These are phyloP conservation scores for Fusarium nygamai DNA, from an alignment of 2,329 filamentous ascomycete species.

Conservation along the genomic window DNA sequence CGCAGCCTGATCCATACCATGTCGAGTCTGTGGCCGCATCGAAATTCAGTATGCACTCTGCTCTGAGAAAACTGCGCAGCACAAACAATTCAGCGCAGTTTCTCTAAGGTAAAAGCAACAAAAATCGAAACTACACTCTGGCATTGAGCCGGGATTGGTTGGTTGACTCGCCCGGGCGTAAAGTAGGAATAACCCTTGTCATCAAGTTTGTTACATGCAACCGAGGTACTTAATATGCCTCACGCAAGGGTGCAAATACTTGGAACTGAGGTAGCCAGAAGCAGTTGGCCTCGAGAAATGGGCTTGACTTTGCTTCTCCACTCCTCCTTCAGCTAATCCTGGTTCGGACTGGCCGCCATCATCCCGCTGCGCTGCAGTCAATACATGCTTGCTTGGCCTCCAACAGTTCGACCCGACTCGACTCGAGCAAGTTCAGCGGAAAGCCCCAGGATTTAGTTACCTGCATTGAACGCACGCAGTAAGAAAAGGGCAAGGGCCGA, in stretches of 20 bases:
- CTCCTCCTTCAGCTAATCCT: conserved; percentile 32
- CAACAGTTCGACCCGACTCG: not conserved
- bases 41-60: not conserved
- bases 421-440: not conserved
- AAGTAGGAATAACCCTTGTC: conserved; percentile 11
- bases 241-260: conserved; percentile 19
- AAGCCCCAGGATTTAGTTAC: not conserved
- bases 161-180: conserved; percentile 6
- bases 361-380: conserved; percentile 20
- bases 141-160: conserved; percentile 20
- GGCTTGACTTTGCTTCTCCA: conserved; percentile 25
- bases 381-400: not conserved
- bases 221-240: conserved; percentile 31
- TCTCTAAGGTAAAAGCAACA: conserved; percentile 26
- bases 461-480: not conserved
- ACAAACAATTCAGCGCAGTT: conserved; percentile 2
- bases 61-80: not conserved
- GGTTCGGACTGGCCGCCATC: conserved; percentile 32
- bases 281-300: conserved; percentile 22
- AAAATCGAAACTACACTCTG: conserved; percentile 28
- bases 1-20: conserved; percentile 8
- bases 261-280: conserved; percentile 26
- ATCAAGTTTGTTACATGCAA: conserved; percentile 15
- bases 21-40: not conserved
- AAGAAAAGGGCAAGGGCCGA: conserved; percentile 6